Conservation (phyloP, 331 rosid species). For the Acacia pycnantha region DNA sequence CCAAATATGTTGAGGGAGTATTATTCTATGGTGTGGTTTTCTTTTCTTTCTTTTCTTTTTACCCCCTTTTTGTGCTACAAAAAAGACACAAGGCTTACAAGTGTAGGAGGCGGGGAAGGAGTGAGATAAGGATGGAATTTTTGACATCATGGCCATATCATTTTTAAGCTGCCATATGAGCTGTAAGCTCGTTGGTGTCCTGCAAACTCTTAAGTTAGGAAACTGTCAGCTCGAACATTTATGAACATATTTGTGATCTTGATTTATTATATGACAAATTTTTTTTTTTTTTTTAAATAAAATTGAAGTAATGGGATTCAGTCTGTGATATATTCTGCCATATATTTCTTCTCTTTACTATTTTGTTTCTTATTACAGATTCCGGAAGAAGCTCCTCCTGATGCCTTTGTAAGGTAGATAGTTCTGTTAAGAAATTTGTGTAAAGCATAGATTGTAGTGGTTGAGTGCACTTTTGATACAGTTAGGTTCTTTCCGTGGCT, state of each 20-base stretch:
- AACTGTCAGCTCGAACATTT: background rate
- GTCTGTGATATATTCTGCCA: conserved; percentile 1
- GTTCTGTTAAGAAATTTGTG: background rate
- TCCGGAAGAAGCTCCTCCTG: conserved; percentile 84
- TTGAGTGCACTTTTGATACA: background rate
- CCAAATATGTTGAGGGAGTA: background rate
- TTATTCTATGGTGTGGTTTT: background rate
- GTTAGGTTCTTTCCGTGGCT: background rate
- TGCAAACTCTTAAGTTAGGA: background rate
- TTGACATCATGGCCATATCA: background rate
- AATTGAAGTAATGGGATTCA: background rate
- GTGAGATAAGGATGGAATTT: background rate
- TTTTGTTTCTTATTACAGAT: conserved; percentile 44
- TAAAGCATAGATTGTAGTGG: background rate
- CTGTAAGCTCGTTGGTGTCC: background rate
- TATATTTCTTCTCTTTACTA: background rate
- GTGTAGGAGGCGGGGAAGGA: background rate
- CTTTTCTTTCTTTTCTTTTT: background rate
- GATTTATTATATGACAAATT: background rate
- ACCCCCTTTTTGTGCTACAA: background rate
- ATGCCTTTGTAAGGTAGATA: conserved; percentile 36
- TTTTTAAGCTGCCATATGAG: background rate
- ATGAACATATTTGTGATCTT: background rate
- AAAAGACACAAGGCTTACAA: background rate
- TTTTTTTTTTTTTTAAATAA: too few species aligned